Evolutionary conservation across 2,329 filamentous ascomycete species (phyloP), one percentile per base, ranked within the genome.

Genomic region (Mycogone perniciosa): DNA sequence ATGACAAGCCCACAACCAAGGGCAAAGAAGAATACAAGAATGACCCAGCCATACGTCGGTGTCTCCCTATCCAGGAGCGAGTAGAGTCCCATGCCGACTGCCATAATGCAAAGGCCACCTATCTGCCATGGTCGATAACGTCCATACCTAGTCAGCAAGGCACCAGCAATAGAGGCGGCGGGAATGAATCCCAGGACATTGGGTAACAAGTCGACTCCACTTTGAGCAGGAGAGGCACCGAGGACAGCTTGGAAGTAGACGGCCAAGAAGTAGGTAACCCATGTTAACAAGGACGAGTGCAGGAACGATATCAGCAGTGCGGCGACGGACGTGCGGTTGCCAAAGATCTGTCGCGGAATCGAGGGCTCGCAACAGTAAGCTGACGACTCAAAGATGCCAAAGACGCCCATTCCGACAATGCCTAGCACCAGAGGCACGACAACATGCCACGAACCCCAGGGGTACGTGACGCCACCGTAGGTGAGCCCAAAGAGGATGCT

Each of bases 341-440:
- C 35, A 4, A 50, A 42, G 7, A 50, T 37, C n/a, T 31, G 40
- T 1, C 40, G 33, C 7, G 47, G 47, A 33, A 50, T 31, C 8
- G 40, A 35, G 6, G 47, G 47, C 40, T 50, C 38, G n/a, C 30
- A 31, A 13, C 37, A 41, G 7, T n/a, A n/a, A n/a, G n/a, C n/a
- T n/a, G 8, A 58, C 42, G 31, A 35, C 26, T 43, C 39, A 13
- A 34, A 54, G 31, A 44, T 31, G 35, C 33, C 31, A 26, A 59
- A 57, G 39, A 50, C 31, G 5, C 45, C 26, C 7, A 50, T 9
- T 30, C 51, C 51, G 20, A 44, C 31, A 9, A 51, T 7, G 3
- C 74, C 72, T 1, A 76, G 33, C 1, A 77, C 52, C 4, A 80
- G 59, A 1, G 76, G 74, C 0, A 64, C 59, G 4, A 79, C 46